Percentiles rank a stretch among this genome's conserved stretches.
phyloP scores from a whole-genome alignment of 1,284 basidiomycete genomes.

The Mycena citricolor region DNA sequence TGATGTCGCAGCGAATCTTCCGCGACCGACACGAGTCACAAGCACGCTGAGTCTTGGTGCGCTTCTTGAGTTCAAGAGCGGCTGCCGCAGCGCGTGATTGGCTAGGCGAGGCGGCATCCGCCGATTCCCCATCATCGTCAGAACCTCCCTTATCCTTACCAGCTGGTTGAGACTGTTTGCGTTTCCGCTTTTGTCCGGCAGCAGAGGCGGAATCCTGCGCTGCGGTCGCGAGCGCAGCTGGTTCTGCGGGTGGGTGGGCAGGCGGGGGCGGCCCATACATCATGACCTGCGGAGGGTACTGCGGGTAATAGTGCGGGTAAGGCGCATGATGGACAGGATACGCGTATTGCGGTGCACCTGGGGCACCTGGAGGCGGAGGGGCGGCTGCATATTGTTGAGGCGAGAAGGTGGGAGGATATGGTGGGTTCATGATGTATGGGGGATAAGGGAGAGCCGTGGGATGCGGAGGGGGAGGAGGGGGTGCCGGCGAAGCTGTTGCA shows the following conservation, averaged over 20 bases:
- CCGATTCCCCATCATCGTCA: too few relatives aligned
- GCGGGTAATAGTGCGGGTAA: conserved; percentile 54
- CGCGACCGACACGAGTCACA: conserved; percentile 91
- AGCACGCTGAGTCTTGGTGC: conserved; percentile 85
- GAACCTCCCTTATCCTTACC: too few relatives aligned
- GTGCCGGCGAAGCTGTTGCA: conserved; percentile 43
- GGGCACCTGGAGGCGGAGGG: conserved; percentile 35
- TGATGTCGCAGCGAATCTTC: conserved; percentile 90
- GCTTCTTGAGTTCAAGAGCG: conserved; percentile 69
- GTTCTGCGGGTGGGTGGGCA: conserved; percentile 35
- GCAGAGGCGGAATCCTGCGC: conserved; percentile 41
- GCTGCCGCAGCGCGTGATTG: conserved; percentile 45
- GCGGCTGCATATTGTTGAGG: conserved; percentile 47
- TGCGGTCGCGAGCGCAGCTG: conserved; percentile 9
- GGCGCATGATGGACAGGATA: conserved; percentile 57
- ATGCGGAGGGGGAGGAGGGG: conserved; percentile 44
- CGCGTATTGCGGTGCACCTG: conserved; percentile 38
- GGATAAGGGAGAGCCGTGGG: conserved; percentile 29
- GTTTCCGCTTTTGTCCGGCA: conserved; percentile 52
- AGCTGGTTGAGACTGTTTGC: too few relatives aligned
- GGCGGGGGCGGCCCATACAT: conserved; percentile 55
- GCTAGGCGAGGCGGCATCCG: conserved; percentile 59
- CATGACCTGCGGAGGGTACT: conserved; percentile 62
- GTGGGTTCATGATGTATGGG: conserved; percentile 61
- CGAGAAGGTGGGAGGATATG: conserved; percentile 53